Base-by-base conservation (phyloP, 371 early-diverging fungal genomes). In the Syncephalastrum racemosum region DNA sequence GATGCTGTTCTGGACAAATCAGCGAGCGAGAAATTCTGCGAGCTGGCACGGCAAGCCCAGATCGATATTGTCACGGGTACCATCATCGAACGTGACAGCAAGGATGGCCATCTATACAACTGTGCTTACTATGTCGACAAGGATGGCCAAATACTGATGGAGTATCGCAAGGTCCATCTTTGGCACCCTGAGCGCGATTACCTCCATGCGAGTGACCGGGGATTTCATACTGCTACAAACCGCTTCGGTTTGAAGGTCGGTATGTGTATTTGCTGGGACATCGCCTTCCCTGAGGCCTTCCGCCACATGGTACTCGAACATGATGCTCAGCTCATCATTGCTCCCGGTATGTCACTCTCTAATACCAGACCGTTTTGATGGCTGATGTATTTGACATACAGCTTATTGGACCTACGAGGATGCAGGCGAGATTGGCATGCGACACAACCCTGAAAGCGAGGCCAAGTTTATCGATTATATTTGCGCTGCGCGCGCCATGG, bases 61-160 rank as follows among this genome's bases (percentile, higher is more conserved):
- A 53, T 76, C 6, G 76, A 76, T 46, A 61, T 76, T 48, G 73
- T 76, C 1, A 62, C 67, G 1, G 76, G 76, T 0, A 68, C 76
- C 6, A 53, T 70, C 13, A 43, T 62, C 4, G 73, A 72, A 44
- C 50, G 60, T 14, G 67, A 68, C 49, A 53, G 60, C 20, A 15
- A 55, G 10, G 73, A 70, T 22, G 58, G 54, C 2, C 41, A 55
- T 10, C 31, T 70, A 1, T 67, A 72, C 39, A 72, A 76, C 43
- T 60, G 54, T 10, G 53, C 66, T 13, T 64, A 64, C 40, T 76
- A 76, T 20, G 66, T 76, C 12, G 73, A 72, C 46, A 59, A 62
- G 25, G 59, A 53, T 25, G 76, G 76, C n/a, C 12, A 55, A 15
- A 54, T 76, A 0, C 46, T 76, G 19, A 19, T 71, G 10, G 46